phyloP scores from a whole-genome alignment of 352 stramenopile genomes.

The Phytopythium sindhum region DNA sequence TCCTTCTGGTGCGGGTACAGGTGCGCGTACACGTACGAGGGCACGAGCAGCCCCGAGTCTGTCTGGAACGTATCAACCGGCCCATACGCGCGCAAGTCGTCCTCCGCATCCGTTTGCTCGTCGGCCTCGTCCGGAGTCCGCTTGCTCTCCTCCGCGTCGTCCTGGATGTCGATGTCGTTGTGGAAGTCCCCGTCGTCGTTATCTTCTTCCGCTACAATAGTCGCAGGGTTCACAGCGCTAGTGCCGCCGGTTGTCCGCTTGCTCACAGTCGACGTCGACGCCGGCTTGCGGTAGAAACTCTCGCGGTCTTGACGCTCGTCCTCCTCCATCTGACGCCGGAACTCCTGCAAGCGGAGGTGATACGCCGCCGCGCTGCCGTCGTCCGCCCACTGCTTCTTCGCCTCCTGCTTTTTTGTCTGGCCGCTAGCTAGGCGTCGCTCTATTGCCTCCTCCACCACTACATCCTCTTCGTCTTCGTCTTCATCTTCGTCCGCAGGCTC shows the following conservation, averaged over 20 bases:
- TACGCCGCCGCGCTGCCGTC: slow-evolving; percentile 36
- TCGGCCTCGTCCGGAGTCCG: background rate
- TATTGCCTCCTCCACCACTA: background rate
- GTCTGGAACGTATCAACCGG: slow-evolving; percentile 55
- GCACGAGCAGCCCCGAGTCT: slow-evolving; percentile 63
- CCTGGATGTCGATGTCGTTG: slow-evolving; percentile 14
- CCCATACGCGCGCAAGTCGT: slow-evolving; percentile 25
- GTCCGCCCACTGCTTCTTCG: slow-evolving; percentile 31
- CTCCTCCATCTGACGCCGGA: slow-evolving; percentile 23
- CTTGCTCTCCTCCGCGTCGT: slow-evolving; percentile 10
- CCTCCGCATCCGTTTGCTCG: background rate
- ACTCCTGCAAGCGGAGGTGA: slow-evolving; percentile 28
- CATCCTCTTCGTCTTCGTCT: background rate
- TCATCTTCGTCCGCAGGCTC: slow-evolving; percentile 5
- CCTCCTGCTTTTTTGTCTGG: background rate
- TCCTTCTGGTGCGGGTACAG: slow-evolving; percentile 94
- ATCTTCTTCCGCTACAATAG: background rate
- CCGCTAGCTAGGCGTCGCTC: background rate
- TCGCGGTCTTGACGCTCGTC: slow-evolving; percentile 18
- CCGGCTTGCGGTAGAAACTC: slow-evolving; percentile 46
- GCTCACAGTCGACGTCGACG: background rate
- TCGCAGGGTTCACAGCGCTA: slow-evolving; percentile 6
- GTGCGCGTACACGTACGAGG: slow-evolving; percentile 65
- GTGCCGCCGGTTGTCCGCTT: background rate
- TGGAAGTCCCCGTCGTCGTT: slow-evolving; percentile 37